Base-by-base conservation (phyloP, 2,329 filamentous ascomycete species). In the Fusarium redolens region DNA sequence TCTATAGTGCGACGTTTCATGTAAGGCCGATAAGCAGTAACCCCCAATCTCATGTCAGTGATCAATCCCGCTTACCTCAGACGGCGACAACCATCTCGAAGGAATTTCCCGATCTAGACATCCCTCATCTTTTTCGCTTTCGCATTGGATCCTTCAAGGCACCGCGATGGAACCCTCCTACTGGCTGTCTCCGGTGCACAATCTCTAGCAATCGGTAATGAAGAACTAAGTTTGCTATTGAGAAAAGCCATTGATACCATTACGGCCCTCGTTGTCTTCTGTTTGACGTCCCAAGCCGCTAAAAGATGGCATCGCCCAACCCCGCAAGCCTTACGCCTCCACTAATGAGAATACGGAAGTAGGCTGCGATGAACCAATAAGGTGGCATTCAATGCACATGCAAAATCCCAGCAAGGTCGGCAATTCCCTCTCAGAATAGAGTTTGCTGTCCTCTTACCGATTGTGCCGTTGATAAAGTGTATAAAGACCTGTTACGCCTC, bases 51-150 rank as follows among this genome's bases (percentile, higher is more conserved):
- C 18, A n/a, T n/a, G 14, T n/a, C 22, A 17, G 10, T 17, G 22
- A 4, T 3, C 5, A 5, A 11, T 15, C 44, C 50, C 30, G 62
- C 52, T 60, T 45, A 60, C 44, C n/a, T 65, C 63, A 65, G 61
- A 65, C 14, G 11, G 30, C 0, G 20, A 48, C 11, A 18, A 6
- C 18, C 37, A 43, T 7, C n/a, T 22, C 6, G 5, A 12, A 3
- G 15, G 22, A 28, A 9, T 28, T 52, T 28, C 18, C 33, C 13
- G 0, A 20, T 54, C 2, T 0, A 13, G 22, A 17, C 1, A 0
- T 3, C 9, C 3, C 18, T 28, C 10, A 38, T 40, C 9, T 22
- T 37, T 20, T 25, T 37, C 22, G 31, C 31, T 37, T 4, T 25
- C 17, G 12, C 20, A 22, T 4, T 4, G 5, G n/a, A 51, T 25